phyloP scores from a whole-genome alignment of 306 rosid species.

The Castanea sativa region DNA sequence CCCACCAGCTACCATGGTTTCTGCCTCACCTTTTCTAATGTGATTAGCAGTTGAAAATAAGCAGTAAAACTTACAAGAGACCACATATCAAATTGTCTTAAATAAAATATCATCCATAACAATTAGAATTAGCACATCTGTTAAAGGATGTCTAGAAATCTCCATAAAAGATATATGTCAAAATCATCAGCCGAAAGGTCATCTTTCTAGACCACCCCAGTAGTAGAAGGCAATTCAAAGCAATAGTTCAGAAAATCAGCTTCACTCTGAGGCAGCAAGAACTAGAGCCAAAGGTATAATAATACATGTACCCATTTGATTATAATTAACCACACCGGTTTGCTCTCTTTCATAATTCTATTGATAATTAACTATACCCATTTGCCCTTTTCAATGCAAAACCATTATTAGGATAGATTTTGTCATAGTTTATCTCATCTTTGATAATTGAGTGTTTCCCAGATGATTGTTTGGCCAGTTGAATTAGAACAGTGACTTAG shows the following conservation, averaged over 20 bases:
- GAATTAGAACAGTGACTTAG: not conserved
- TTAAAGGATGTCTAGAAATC: too few species aligned
- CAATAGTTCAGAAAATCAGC: conserved; percentile 26
- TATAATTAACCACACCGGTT: not conserved
- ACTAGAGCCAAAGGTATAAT: conserved; percentile 66
- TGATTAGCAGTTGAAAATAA: too few species aligned
- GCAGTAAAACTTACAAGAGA: too few species aligned
- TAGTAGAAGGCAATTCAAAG: too few species aligned
- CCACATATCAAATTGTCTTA: too few species aligned
- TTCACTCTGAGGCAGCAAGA: conserved; percentile 65
- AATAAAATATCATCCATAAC: too few species aligned
- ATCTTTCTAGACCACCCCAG: too few species aligned
- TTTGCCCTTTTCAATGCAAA: not conserved
- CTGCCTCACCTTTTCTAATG: too few species aligned
- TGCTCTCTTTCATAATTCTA: not conserved
- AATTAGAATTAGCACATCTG: too few species aligned
- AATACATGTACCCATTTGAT: not conserved
- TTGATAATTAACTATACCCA: not conserved
- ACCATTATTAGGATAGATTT: not conserved
- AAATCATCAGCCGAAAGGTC: too few species aligned
- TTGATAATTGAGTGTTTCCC: not conserved
- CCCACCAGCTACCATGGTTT: too few species aligned
- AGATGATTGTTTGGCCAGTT: not conserved
- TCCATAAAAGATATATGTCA: too few species aligned
- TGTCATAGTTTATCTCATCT: not conserved